Base-by-base conservation (phyloP, 2,329 filamentous ascomycete species). In the Pseudogymnoascus sp. region DNA sequence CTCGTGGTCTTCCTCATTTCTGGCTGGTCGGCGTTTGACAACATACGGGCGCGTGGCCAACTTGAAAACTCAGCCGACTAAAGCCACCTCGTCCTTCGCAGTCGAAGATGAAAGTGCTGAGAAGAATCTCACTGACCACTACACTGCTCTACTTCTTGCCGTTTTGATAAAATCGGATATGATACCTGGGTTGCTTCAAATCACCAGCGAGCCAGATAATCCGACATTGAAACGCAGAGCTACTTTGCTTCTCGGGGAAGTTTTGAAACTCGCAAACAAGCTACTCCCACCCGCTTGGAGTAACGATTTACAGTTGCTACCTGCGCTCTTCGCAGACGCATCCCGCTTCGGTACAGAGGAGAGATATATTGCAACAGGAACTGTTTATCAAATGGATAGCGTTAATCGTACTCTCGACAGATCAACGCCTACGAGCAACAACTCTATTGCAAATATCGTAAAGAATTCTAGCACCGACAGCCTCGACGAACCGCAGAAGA, bases 371-470 rank as follows among this genome's bases (percentile, higher is more conserved):
- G 91, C 93, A 5, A 93, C 91, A 6, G 88, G 91, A 6, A 96
- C 96, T 16, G 91, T 99, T 11, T 99, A 97, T 71, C 95, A 97
- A 73, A 96, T 99, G 62, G 96, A 96, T 77, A 97, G 93, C 72
- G 92, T 99, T 68, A 99, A 93, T 74, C 86, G 91, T 66, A 97
- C 93, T 0, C 78, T 99, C 12, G 96, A 96, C 72, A 84, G 92
- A 63, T 96, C 91, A 59, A 84, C 85, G 5, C 82, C 83, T 1
- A 64, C 68, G 28, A 67, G 71, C 21, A 66, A 66, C 14, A 71
- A 63, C 46, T 60, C 66, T 16, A 66, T 64, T 42, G 36, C 59
- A 37, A 71, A 71, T 5, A 56, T 56, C 8, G 49, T 56, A 2
- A 56, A 56, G 21, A 69, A 67, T 8, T 78, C 77, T 65, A 79